Percentiles rank a stretch among this genome's conserved stretches.
Conservation (phyloP, 495 filamentous ascomycete genomes). For the Lichina pygmaea region DNA sequence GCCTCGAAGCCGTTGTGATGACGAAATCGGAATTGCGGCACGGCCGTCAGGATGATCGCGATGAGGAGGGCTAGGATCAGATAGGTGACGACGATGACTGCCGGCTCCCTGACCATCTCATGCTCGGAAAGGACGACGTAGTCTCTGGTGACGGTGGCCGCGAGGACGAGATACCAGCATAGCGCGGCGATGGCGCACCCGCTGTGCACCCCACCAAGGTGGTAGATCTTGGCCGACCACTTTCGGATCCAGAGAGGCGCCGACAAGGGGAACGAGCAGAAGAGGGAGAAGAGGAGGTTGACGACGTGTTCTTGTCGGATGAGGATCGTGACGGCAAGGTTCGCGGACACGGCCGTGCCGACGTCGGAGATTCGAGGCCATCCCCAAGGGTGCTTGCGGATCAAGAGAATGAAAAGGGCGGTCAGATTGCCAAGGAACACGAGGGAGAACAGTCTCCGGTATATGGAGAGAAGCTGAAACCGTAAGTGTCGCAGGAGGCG, state of each 20-base stretch:
- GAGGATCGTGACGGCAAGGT: constrained; percentile 25
- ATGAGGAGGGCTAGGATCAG: constrained; percentile 10
- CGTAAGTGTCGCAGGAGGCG: background rate
- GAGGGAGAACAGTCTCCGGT: constrained; percentile 3
- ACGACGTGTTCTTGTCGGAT: constrained; percentile 53
- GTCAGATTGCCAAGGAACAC: background rate
- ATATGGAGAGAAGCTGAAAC: constrained; percentile 1
- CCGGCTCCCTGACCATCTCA: background rate
- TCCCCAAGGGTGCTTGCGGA: constrained; percentile 4
- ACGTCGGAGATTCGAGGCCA: constrained; percentile 2
- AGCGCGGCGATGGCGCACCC: constrained; percentile 40
- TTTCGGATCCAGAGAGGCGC: constrained; percentile 35
- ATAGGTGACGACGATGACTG: background rate
- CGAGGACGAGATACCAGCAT: constrained; percentile 39
- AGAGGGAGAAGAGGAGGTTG: constrained; percentile 39
- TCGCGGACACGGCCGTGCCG: constrained; percentile 22
- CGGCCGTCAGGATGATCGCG: constrained; percentile 17
- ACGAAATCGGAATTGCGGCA: constrained; percentile 18
- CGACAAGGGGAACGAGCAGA: constrained; percentile 27
- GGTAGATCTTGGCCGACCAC: constrained; percentile 44
- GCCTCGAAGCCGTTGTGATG: constrained; percentile 34
- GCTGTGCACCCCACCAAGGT: constrained; percentile 53
- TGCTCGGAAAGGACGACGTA: constrained; percentile 1
- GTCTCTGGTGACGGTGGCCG: constrained; percentile 7
- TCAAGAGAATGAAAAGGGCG: constrained; percentile 4